Evolutionary conservation across 495 filamentous ascomycete species (phyloP), one percentile per base, ranked within the genome.

Genomic region (Penicillium fimorum): DNA sequence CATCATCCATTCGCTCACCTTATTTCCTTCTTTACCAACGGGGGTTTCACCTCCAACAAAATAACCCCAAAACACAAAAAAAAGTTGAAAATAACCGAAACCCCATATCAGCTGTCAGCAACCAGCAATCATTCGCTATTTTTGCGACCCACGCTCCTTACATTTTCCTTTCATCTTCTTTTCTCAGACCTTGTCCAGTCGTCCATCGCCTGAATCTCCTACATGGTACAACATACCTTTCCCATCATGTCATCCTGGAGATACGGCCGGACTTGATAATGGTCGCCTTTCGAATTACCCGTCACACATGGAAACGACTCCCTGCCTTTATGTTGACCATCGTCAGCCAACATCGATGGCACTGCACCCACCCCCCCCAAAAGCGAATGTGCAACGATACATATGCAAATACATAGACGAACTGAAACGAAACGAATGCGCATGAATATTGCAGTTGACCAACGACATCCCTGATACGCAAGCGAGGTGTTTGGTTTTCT

Each of bases 401-500:
- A 68, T 57, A 68, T 56, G 63, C 65, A 46, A 59, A 47, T 50
- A 53, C 51, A 69, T 67, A 67, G 66, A 69, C 61, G 64, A 69
- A 61, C 66, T 56, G 61, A 64, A 57, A 69, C 60, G 66, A 69
- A 64, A 61, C 51, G 62, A 69, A 61, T 48, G 63, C 65, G 49
- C 60, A 63, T 66, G 63, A 64, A 64, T 49, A 57, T 54, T 58
- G 56, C 63, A 50, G 53, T 60, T 66, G 57, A 58, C 54, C 60
- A 57, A 68, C 53, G 59, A 58, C 62, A 60, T 66, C 52, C 55
- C 64, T 54, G 58, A 65, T 59, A 65, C 55, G 60, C 60, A 64
- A 68, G 63, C 66, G 61, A 57, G 66, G 66, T 64, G 62, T 68
- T 65, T 65, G 65, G 61, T 69, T 72, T 55, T 62, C 40, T 47